Conservation (phyloP, 2,329 filamentous ascomycete genomes). For the Epichloe gansuensis region DNA sequence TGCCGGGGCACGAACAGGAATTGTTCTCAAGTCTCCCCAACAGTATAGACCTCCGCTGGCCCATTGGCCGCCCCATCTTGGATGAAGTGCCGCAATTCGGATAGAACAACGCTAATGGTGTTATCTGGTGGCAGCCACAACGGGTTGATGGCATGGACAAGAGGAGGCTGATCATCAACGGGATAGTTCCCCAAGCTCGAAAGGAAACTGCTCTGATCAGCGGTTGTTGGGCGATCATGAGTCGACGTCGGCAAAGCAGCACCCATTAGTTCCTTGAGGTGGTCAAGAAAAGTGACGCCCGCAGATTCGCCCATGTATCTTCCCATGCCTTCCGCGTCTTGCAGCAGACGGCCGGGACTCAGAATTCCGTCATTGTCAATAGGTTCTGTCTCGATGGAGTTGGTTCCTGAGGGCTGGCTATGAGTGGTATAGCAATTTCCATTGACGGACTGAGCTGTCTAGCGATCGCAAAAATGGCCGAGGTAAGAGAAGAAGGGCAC, state of each 20-base stretch:
- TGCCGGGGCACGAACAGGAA: conserved; percentile 15
- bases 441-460: not conserved
- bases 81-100: conserved; percentile 29
- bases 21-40: conserved; percentile 29
- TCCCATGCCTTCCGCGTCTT: conserved; percentile 30
- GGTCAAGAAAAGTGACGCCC: conserved; percentile 36
- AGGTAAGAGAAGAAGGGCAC: no score
- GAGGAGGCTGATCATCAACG: conserved; percentile 32
- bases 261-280: conserved; percentile 35
- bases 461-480: no score
- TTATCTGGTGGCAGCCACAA: conserved; percentile 24
- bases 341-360: conserved; percentile 29
- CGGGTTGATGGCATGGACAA: conserved; percentile 27
- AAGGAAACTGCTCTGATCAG: conserved; percentile 20
- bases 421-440: not conserved
- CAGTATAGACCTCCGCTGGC: conserved; percentile 35
- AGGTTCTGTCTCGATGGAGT: conserved; percentile 8
- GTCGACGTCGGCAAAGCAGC: conserved; percentile 6
- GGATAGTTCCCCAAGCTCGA: conserved; percentile 32
- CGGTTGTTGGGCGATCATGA: not conserved
- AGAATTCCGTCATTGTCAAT: conserved; percentile 14
- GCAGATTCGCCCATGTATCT: conserved; percentile 38
- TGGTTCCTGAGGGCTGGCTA: conserved; percentile 1
- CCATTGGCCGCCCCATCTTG: conserved; percentile 32
- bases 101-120: conserved; percentile 27